Percentiles rank a stretch among this genome's conserved stretches.
Conservation (phyloP, 1,139 yeast species). For the Taphrina flavorubra region DNA sequence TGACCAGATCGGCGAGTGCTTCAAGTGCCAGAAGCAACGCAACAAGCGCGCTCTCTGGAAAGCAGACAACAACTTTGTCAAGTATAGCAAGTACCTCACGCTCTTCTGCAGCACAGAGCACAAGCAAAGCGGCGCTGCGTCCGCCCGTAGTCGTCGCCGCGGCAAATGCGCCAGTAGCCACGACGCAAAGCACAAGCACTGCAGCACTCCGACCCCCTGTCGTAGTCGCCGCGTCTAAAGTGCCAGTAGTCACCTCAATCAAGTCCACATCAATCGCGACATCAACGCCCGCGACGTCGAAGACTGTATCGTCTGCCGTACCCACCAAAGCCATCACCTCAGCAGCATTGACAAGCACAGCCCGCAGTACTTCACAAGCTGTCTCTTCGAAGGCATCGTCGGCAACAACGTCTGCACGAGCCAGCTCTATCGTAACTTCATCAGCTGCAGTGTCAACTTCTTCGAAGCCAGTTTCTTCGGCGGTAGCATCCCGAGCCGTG, state of each 20-base stretch:
- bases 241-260: background rate
- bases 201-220: background rate
- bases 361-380: background rate
- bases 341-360: background rate
- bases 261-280: no score
- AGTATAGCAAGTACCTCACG: no score
- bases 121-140: no score
- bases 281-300: conserved; percentile 1
- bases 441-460: background rate
- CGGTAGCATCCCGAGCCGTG: background rate
- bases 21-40: background rate
- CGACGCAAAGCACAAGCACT: background rate
- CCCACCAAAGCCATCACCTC: background rate
- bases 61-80: no score
- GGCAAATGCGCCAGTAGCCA: background rate
- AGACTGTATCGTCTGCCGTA: background rate
- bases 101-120: no score
- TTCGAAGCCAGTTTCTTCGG: background rate
- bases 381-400: background rate
- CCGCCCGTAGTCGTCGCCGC: no score
- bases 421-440: background rate
- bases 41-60: background rate
- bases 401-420: background rate
- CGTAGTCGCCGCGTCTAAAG: background rate
- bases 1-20: conserved; percentile 8